Percentiles rank a stretch among this genome's conserved stretches.
These are phyloP conservation scores for Berberis vulgaris DNA, from an alignment of 164 flowering plant species.

Conservation along the genomic window DNA sequence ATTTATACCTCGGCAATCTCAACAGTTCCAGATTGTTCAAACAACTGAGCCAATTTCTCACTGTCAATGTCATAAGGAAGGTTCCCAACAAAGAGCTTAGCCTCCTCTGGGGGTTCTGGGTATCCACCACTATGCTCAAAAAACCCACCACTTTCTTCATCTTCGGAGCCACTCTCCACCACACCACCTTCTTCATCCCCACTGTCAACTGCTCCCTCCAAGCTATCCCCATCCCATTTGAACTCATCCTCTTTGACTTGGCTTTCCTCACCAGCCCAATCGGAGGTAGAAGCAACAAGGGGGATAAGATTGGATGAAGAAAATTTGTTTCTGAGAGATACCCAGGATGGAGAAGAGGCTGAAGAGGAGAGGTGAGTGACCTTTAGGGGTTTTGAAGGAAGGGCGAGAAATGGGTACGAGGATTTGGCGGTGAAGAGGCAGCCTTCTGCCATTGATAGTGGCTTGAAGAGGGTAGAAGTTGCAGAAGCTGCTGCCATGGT, in stretches of 20 bases:
- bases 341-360: constrained; percentile 9
- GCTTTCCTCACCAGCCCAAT: constrained; percentile 34
- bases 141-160: constrained; percentile 13
- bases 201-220: background rate
- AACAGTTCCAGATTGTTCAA: constrained; percentile 45
- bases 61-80: constrained; percentile 45
- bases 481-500: constrained; percentile 25
- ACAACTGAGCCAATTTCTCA: constrained; percentile 40
- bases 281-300: constrained; percentile 44
- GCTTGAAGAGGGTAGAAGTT: constrained; percentile 26
- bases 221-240: no score
- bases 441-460: constrained; percentile 34
- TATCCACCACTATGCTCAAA: constrained; percentile 15
- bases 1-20: constrained; percentile 42
- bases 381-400: no score
- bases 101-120: constrained; percentile 39
- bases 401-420: constrained; percentile 7
- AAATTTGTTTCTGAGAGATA: constrained; percentile 22
- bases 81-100: constrained; percentile 51
- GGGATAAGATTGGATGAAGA: constrained; percentile 17
- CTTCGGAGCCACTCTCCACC: constrained; percentile 7
- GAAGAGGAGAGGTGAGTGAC: constrained; percentile 12
- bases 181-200: background rate
- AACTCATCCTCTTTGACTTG: no score
- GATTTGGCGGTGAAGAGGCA: constrained; percentile 27